A percentile compares a stretch with the other conserved stretches of the same genome.
Evolutionary conservation across 2,329 filamentous ascomycete species (phyloP).

Genomic region (Akanthomyces dipterigenus): DNA sequence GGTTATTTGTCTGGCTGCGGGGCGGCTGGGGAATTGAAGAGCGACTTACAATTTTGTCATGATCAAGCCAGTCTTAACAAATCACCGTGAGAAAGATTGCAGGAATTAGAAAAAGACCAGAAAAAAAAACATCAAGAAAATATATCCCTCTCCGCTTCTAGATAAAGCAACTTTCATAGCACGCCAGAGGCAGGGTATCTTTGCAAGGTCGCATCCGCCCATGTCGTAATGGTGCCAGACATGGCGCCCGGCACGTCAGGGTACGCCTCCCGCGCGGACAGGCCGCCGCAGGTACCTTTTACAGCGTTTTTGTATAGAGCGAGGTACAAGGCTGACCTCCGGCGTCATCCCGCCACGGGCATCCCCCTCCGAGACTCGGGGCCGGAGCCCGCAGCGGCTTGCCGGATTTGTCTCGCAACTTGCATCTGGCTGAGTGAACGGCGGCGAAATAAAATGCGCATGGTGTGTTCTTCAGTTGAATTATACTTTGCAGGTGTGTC

Average conservation of each 20-base stretch:
- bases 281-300: not conserved
- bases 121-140: not conserved
- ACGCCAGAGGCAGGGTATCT: not conserved
- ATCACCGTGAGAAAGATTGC: too few relatives aligned
- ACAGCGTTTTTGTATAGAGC: not conserved
- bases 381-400: not conserved
- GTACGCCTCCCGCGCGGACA: constrained; percentile 1
- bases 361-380: not conserved
- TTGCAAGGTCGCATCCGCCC: not conserved
- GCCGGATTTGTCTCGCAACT: not conserved
- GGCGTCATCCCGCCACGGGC: not conserved
- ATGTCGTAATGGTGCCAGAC: constrained; percentile 1
- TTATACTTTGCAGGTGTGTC: too few relatives aligned
- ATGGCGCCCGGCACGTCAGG: not conserved
- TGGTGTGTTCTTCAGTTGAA: too few relatives aligned
- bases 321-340: not conserved
- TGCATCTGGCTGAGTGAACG: too few relatives aligned
- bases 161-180: not conserved
- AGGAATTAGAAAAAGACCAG: too few relatives aligned
- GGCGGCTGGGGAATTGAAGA: not conserved
- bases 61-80: not conserved
- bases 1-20: not conserved
- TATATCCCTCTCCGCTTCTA: not conserved
- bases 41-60: not conserved
- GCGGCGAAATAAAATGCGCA: too few relatives aligned